Evolutionary conservation across 805 yeast species (phyloP), one percentile per base, ranked within the genome.

Genomic region (Hanseniaspora valbyensis): DNA sequence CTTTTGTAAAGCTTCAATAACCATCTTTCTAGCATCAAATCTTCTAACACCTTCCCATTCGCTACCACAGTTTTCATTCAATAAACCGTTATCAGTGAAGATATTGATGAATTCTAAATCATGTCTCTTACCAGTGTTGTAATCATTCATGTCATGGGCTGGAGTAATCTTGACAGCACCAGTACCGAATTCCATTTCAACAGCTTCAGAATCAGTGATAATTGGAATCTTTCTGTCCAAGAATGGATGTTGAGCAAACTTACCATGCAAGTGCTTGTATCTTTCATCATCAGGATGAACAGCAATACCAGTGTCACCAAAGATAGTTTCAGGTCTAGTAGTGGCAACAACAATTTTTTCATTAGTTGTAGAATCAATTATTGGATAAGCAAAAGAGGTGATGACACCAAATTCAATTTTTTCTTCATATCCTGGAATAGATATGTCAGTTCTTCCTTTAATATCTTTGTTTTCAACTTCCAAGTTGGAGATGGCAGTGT

Each of bases 131-230:
- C 98, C 98, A 50, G 96, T 87, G 63, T 73, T 76, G 76, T 86
- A 88, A 86, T 92, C 98, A 75, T 92, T 92, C 61, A 80, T 83
- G 70, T 92, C 98, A 69, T 92, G 98, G 40, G 95, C 96, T 54
- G 98, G 98, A 13, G 98, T 92, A 65, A 92, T 92, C 71, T 92
- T 92, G 55, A 92, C 98, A 44, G 98, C 98, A 81, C 98, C 98
- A 55, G 98, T 92, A 76, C 98, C 98, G 59, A 92, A 92, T 67
- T 85, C 95, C 97, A 92, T 92, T 68, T 92, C 98, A 56, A 92
- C 98, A 37, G 96, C 92, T 68, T 86, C 95, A 36, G 80, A 65
- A 66, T 92, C 98, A 48, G 88, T 78, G 55, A 92, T 71, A 62
- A 92, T 86, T 57, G 98, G 98, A 49, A 92, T 67, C 62, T 78